Evolutionary conservation across 768 basidiomycete genomes (phyloP), one percentile per base, ranked within the genome.

Genomic region (Macrolepiota fuliginosa): DNA sequence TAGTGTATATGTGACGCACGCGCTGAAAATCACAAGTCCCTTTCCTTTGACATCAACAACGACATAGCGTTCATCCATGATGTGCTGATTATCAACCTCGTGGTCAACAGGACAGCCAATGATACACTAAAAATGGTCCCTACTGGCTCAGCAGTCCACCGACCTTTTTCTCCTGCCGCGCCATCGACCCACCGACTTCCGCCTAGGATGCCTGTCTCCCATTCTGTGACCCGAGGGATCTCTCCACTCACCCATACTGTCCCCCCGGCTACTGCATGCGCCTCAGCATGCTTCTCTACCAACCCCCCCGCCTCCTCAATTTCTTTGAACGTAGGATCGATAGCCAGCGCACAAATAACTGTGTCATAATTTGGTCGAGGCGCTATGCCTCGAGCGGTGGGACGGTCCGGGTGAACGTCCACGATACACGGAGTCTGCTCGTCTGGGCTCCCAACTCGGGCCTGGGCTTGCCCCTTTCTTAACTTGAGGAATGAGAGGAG

Each of bases 11-110:
- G 22, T 36, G 11, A 80, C 91, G 71, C 62, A 91, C 88, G 93
- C 86, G 76, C 90, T 92, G 73, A 95, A 92, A 58, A 94, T 79
- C 24, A 94, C 81, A 56, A 94, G 73, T 1, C 92, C 92, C 69
- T 91, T 93, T 7, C 89, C 91, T n/a, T 79, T 77, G 0, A 94
- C 88, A 71, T 94, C 90, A 25, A 94, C 74, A 0, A 77, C 87
- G 52, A 83, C 85, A 68, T 93, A 94, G 24, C 93, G 79, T 69
- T 94, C 93, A 65, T 94, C 92, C 85, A 88, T 85, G 64, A 94
- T 85, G 53, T 88, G 79, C 90, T 93, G 61, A 3, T 47, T 12
- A 42, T 58, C 37, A 40, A 13, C 17, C 1, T 29, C 55, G 35
- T 12, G 29, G 51, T 13, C 22, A 45, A 22, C 56, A 50, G 29